Evolutionary conservation across 805 yeast genomes (phyloP).

Genomic region (Soucietia sequanensis): DNA sequence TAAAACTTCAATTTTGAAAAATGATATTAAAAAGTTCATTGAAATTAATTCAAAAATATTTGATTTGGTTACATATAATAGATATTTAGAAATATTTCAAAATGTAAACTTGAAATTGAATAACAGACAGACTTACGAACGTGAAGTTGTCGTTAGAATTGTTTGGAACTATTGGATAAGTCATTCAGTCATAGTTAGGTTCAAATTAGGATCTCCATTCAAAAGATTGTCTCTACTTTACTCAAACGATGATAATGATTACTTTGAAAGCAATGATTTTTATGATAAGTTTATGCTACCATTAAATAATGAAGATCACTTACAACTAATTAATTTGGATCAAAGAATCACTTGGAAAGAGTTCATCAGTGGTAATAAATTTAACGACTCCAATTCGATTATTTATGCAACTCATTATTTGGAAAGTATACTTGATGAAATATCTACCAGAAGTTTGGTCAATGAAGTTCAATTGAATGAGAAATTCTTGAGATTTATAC

Average conservation of each 20-base stretch:
- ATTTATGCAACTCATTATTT: constrained; percentile 12
- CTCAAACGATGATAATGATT: constrained; percentile 7
- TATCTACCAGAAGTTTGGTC: constrained; percentile 1
- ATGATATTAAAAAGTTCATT: constrained; percentile 8
- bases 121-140: constrained; percentile 21
- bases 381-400: constrained; percentile 9
- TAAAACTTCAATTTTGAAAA: constrained; percentile 10
- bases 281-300: constrained; percentile 18
- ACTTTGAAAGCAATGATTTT: constrained; percentile 11
- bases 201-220: constrained; percentile 19
- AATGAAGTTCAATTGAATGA: constrained; percentile 4
- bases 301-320: constrained; percentile 9
- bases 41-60: constrained; percentile 16
- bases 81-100: constrained; percentile 13
- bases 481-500: constrained; percentile 7
- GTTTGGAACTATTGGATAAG: constrained; percentile 23
- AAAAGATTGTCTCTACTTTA: constrained; percentile 7
- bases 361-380: not conserved
- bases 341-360: constrained; percentile 10
- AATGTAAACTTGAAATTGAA: constrained; percentile 4
- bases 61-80: constrained; percentile 16
- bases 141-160: constrained; percentile 18
- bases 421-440: constrained; percentile 9
- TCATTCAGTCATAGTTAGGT: constrained; percentile 13
- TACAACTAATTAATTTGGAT: constrained; percentile 3